Base-by-base conservation (phyloP, 1,139 yeast genomes). In the Pichiaceae sp. region DNA sequence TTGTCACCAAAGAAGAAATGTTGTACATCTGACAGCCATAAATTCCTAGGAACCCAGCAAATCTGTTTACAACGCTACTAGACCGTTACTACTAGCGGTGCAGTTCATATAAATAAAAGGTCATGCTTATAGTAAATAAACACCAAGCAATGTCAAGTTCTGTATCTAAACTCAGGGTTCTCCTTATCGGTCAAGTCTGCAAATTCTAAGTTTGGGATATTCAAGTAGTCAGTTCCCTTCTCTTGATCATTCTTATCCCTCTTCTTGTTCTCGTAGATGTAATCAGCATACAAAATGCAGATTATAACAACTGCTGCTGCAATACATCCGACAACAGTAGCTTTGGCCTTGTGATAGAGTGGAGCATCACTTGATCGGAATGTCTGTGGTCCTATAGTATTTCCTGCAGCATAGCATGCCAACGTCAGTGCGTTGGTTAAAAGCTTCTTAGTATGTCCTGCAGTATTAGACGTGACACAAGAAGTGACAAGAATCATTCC, bases 361-460 rank as follows among this genome's bases (percentile, higher is more conserved):
- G 86, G 86, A 1, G 74, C 74, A 47, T 76, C 73, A 6, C 45
- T 45, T 0, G 61, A 60, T 45, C 72, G 62, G 52, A 78, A 79
- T 37, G 79, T 67, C 50, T 78, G 86, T 2, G 89, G 86, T 0
- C 87, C 89, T 33, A 75, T 64, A 38, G 79, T 63, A 45, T 79
- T 78, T 16, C 89, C 85, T 25, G 72, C 70, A 42, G 81, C 75
- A 51, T 75, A 80, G 1, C 75, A 79, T 35, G 78, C 62, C 57
- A 79, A 68, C 32, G 70, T 66, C 29, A 75, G 52, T 4, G 80
- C 81, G 52, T 72, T 76, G 30, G 72, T 67, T 11, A 77, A 71
- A 33, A 72, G 57, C 53, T 78, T 74, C 56, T 80, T 80, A 15
- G 86, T 78, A 48, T 75, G 76, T 12, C 87, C 87, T 2, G 84